These are phyloP conservation scores for Penicillium bialowiezense DNA, from an alignment of 495 filamentous ascomycete species.

Conservation along the genomic window DNA sequence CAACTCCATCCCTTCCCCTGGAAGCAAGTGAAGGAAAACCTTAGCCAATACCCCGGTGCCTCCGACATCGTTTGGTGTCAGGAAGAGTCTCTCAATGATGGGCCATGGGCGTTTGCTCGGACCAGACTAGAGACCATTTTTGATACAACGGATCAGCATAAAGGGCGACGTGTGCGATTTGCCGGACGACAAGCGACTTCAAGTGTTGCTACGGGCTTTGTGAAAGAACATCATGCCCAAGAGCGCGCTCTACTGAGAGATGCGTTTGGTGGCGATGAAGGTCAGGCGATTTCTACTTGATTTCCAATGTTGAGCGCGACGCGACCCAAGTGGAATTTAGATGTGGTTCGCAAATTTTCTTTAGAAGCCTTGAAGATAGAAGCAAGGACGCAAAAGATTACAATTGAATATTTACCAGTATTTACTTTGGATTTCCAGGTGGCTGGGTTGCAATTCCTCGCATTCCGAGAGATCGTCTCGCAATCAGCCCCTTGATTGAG, in stretches of 20 bases:
- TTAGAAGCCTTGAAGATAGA: too few species aligned
- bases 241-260: constrained; percentile 5
- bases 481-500: neutral
- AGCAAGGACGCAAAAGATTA: too few species aligned
- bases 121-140: constrained; percentile 93
- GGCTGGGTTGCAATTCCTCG: neutral
- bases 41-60: constrained; percentile 93
- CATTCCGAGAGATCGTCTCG: neutral
- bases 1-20: constrained; percentile 99
- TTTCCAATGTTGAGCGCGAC: too few species aligned
- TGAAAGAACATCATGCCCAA: constrained; percentile 68
- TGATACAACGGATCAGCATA: constrained; percentile 85
- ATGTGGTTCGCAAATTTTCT: too few species aligned
- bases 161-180: constrained; percentile 73
- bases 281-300: neutral
- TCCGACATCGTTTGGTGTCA: constrained; percentile 95
- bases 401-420: too few species aligned
- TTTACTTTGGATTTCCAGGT: neutral
- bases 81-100: constrained; percentile 96
- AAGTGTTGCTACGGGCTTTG: constrained; percentile 76
- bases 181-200: constrained; percentile 60
- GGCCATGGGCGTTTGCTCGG: constrained; percentile 91
- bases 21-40: constrained; percentile 90
- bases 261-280: neutral
- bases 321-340: too few species aligned